phyloP scores from a whole-genome alignment of 176 grass and related monocot genomes.

The Lolium multiflorum region DNA sequence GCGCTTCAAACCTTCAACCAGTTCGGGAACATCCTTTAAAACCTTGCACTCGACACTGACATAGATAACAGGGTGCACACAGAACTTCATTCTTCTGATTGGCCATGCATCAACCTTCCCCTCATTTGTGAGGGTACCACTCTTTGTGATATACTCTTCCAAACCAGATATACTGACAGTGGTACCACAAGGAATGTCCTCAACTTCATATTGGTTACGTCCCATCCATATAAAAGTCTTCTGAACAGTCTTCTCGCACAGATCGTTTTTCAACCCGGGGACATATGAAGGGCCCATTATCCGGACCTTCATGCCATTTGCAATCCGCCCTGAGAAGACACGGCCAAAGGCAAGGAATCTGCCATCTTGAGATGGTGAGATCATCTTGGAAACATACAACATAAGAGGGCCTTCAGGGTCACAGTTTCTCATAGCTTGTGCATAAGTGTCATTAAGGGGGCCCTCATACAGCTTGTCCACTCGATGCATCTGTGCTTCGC shows the following conservation, averaged over 20 bases:
- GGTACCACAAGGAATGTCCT: constrained; percentile 72
- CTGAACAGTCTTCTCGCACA: constrained; percentile 72
- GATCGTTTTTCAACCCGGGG: constrained; percentile 75
- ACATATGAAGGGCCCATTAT: constrained; percentile 83
- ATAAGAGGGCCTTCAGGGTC: constrained; percentile 84
- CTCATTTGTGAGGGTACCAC: constrained; percentile 70
- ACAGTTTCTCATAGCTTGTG: constrained; percentile 72
- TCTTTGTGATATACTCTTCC: constrained; percentile 81
- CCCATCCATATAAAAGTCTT: constrained; percentile 87
- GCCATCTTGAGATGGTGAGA: constrained; percentile 74
- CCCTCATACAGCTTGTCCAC: constrained; percentile 84
- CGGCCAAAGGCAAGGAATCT: constrained; percentile 77
- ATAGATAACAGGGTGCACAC: constrained; percentile 66
- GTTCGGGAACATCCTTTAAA: constrained; percentile 62
- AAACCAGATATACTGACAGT: constrained; percentile 68
- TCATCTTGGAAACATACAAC: constrained; percentile 90
- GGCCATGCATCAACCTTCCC: constrained; percentile 66
- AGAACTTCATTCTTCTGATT: constrained; percentile 83
- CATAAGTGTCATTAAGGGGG: constrained; percentile 74
- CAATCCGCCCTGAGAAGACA: constrained; percentile 68
- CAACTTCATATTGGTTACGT: constrained; percentile 63
- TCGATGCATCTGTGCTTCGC: constrained; percentile 65
- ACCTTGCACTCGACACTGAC: constrained; percentile 77
- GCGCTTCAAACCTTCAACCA: constrained; percentile 79
- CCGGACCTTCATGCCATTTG: constrained; percentile 73